Percentiles rank a stretch among this genome's conserved stretches.
Conservation (phyloP, 1,139 yeast genomes). For the Geotrichum siamense region DNA sequence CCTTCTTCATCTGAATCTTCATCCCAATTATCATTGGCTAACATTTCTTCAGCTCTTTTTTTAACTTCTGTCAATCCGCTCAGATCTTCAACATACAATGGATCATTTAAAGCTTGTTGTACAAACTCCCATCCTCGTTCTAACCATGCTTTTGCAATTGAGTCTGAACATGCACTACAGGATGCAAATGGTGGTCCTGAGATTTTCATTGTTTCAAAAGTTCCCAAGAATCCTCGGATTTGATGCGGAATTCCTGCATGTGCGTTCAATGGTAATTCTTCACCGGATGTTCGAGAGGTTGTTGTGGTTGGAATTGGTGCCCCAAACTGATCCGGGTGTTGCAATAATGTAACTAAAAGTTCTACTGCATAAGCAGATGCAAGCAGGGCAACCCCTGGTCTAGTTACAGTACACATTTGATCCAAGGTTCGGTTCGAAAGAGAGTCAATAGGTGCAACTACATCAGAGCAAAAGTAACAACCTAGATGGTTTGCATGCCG, state of each 20-base stretch:
- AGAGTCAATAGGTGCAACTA: constrained; percentile 88
- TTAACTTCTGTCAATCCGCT: constrained; percentile 75
- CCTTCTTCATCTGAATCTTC: constrained; percentile 15
- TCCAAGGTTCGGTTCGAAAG: constrained; percentile 79
- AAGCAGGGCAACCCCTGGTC: constrained; percentile 89
- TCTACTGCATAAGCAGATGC: constrained; percentile 89
- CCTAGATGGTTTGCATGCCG: constrained; percentile 84
- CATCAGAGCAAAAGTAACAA: constrained; percentile 93
- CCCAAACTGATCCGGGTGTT: constrained; percentile 48
- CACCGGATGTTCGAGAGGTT: constrained; percentile 10
- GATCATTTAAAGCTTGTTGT: constrained; percentile 54
- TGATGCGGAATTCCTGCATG: constrained; percentile 62
- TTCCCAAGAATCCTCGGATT: constrained; percentile 71
- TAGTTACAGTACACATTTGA: constrained; percentile 96
- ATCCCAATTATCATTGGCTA: constrained; percentile 36
- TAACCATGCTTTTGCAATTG: constrained; percentile 46
- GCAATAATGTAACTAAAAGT: constrained; percentile 64
- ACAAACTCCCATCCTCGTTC: constrained; percentile 76
- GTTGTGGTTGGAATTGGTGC: constrained; percentile 38
- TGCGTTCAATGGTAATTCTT: constrained; percentile 49
- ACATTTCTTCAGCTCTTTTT: constrained; percentile 58
- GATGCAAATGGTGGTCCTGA: constrained; percentile 62
- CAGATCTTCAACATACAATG: constrained; percentile 59
- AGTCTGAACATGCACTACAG: constrained; percentile 79
- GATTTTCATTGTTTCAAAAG: constrained; percentile 56